Evolutionary conservation across 2,329 filamentous ascomycete genomes (phyloP), one percentile per base, ranked within the genome.

Genomic region (Talaromyces sp.): DNA sequence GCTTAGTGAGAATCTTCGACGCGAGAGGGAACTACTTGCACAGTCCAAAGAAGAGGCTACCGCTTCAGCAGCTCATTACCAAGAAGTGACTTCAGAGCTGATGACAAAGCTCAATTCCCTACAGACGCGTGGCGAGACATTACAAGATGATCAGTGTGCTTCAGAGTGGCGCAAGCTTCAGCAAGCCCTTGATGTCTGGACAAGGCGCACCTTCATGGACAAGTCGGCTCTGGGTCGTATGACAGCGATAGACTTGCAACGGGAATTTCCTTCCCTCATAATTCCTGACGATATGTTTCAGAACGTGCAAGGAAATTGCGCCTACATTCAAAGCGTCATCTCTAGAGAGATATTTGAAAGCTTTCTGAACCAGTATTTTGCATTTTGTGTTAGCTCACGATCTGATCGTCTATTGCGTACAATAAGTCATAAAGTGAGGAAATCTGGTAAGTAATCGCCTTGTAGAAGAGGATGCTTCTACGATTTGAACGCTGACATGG

Each of bases 61-160:
- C 11, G 7, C 27, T 11, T 6, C 33, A 15, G 57, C 45, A 2
- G 11, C n/a, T 3, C 17, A 41, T 0, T 2, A 65, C 13, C 35
- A 57, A 22, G 19, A 61, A 19, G 10, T 37, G 1, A 39, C 59
- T 10, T 9, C 25, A 3, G 58, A 47, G 0, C 15, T 61, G 15
- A 39, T 47, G 43, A 43, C 45, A 4, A 56, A 57, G 15, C 47
- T 61, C 5, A 39, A 61, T 3, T 31, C 49, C 1, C 31, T 61
- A 3, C 58, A 65, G 41, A n/a, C 13, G 3, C 62, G 58, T 31
- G 41, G 62, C 0, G 52, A 69, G 2, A n/a, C 22, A 1, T 22
- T 72, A 7, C 58, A 65, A 3, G 69, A 72, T 2, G 68, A 68
- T 3, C 63, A 70, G 5, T 62, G 49, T 5, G 33, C 45, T 1